Evolutionary conservation across 257 asterid species (phyloP).

Genomic region (Ligustrum vulgare): DNA sequence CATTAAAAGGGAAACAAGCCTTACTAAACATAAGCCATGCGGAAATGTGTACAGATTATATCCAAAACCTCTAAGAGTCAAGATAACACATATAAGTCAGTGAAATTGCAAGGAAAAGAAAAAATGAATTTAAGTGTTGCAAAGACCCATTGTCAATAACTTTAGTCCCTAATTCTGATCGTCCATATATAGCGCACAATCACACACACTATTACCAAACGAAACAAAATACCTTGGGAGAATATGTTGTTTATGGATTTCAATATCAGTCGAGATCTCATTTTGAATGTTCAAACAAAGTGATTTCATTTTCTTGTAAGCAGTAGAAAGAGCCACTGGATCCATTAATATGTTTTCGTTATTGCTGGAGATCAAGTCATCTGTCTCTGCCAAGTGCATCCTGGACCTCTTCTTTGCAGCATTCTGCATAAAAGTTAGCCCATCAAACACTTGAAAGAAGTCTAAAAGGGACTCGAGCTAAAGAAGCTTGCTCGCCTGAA

Average conservation of each 20-base stretch:
- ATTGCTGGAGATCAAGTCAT: conserved; percentile 68
- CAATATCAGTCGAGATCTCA: conserved; percentile 80
- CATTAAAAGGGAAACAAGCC: not conserved
- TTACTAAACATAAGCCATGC: not conserved
- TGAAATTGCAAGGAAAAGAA: not conserved
- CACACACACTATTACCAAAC: not conserved
- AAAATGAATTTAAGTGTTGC: not conserved
- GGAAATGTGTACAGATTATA: not conserved
- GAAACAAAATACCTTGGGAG: conserved; percentile 68
- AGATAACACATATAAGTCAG: not conserved
- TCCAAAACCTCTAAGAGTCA: not conserved
- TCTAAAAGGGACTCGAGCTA: conserved; percentile 11
- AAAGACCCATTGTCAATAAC: not conserved
- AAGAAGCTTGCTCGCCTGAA: conserved; percentile 56
- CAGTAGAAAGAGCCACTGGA: conserved; percentile 69
- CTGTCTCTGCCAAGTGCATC: conserved; percentile 79
- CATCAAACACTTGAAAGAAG: conserved; percentile 14
- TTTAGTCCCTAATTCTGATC: not conserved
- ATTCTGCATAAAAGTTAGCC: conserved; percentile 44
- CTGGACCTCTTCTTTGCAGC: conserved; percentile 90
- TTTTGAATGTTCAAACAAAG: conserved; percentile 60
- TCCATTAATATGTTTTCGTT: conserved; percentile 64
- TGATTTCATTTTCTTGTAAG: conserved; percentile 74
- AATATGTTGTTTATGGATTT: conserved; percentile 71
- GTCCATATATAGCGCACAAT: not conserved